Base-by-base conservation (phyloP, 768 basidiomycete genomes). In the Cytidiella melzeri region DNA sequence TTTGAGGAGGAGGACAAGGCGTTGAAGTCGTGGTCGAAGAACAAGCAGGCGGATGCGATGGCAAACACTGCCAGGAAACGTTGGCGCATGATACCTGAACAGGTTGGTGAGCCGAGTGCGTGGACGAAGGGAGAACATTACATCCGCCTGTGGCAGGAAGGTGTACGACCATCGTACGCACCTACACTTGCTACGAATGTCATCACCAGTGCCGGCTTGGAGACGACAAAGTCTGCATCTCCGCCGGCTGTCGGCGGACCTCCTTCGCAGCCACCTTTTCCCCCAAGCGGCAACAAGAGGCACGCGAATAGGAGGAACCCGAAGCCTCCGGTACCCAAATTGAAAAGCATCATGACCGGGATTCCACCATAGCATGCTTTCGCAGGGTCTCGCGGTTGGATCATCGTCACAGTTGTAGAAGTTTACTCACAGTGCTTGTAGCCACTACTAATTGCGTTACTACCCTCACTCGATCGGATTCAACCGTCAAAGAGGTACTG, bases 111-210 rank as follows among this genome's bases (percentile, higher is more conserved):
- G n/a, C 62, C 63, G 24, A 66, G 67, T 25, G 67, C 76, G 51
- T 92, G 87, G 85, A 78, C 83, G n/a, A 75, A 76, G 55, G 90
- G 88, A 15, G 72, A 78, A 57, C 75, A 84, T 57, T 92, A 92
- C 62, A 73, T 81, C 47, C 73, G 76, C 52, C 63, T 87, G 57
- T 89, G 87, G 81, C 80, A 81, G 64, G 73, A 81, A 39, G 86
- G 85, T 24, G 65, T 81, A 15, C 72, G 80, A 47, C 85, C 87
- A 10, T 74, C 75, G 42, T 90, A 88, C 65, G 72, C 80, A 25
- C 78, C 81, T 25, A 67, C 69, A 5, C 55, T 81, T 55, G 78
- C 78, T 9, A 28, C 39, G 13, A 68, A 75, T 1, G 59, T 44
- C 19, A 59, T 59, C 37, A 54, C 58, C 7, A 39, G 50, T 4